These are phyloP conservation scores for Flaveria brownii DNA, from an alignment of 129 eudicot species.

Conservation along the genomic window DNA sequence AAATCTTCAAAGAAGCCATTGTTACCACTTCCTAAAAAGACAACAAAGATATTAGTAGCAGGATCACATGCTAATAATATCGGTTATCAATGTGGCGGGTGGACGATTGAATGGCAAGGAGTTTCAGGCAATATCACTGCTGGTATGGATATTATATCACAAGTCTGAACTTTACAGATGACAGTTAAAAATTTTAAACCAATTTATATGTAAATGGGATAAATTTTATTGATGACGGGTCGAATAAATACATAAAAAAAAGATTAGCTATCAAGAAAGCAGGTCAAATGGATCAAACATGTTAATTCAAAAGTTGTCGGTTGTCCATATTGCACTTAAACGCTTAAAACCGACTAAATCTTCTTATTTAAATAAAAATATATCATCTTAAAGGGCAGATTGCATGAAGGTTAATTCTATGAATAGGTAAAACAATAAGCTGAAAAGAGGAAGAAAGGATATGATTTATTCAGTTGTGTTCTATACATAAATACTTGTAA, in stretches of 20 bases:
- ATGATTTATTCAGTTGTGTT: not conserved
- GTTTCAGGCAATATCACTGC: slow-evolving; percentile 44
- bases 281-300: not conserved
- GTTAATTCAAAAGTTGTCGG: not conserved
- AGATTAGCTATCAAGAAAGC: not conserved
- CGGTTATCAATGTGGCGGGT: slow-evolving; percentile 76
- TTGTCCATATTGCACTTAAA: not conserved
- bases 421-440: not conserved
- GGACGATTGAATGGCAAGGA: slow-evolving; percentile 84
- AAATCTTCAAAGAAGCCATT: slow-evolving; percentile 42
- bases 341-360: not conserved
- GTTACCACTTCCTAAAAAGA: slow-evolving; percentile 66
- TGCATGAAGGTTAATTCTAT: not conserved
- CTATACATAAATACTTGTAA: not conserved
- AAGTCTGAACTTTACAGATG: not conserved
- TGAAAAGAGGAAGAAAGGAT: not conserved
- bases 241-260: not conserved
- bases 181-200: not conserved
- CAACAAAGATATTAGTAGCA: slow-evolving; percentile 58
- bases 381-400: not conserved
- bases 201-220: not conserved
- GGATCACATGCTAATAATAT: slow-evolving; percentile 75
- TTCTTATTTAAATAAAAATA: not conserved
- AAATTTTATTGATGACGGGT: not conserved
- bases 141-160: slow-evolving; percentile 36